Percentiles rank a stretch among this genome's conserved stretches.
phyloP scores from a whole-genome alignment of 179 eudicot species.

The Pouteria campechiana region DNA sequence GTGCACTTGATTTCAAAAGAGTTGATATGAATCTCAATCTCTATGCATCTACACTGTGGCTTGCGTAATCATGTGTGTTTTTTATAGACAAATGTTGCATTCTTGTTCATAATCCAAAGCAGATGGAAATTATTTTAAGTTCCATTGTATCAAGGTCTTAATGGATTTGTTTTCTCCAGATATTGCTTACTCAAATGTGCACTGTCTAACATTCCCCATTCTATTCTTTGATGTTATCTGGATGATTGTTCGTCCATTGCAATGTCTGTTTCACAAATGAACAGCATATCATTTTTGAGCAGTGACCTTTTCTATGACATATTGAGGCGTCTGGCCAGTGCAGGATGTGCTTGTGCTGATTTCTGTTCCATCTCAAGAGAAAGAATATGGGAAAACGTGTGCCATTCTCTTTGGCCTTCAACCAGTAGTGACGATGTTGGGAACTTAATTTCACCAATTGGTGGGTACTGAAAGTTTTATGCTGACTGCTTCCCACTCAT shows the following conservation, averaged over 20 bases:
- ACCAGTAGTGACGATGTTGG: conserved; percentile 61
- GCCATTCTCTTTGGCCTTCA: conserved; percentile 84
- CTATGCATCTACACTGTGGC: no score
- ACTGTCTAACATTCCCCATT: no score
- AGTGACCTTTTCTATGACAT: conserved; percentile 74
- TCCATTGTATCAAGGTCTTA: no score
- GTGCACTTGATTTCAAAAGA: no score
- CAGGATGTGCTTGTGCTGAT: conserved; percentile 71
- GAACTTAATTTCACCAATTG: conserved; percentile 44
- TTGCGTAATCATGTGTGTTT: no score
- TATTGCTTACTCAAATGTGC: no score
- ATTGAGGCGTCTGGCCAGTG: conserved; percentile 72
- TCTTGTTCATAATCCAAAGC: no score
- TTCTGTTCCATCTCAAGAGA: conserved; percentile 73
- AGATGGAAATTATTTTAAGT: no score
- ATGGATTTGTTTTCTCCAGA: no score
- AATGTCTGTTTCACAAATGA: conserved; percentile 31
- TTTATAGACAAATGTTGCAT: no score
- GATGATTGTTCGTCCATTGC: conserved; percentile 19
- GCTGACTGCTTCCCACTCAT: conserved; percentile 80
- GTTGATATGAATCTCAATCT: no score
- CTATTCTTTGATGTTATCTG: no score
- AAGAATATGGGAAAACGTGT: conserved; percentile 74
- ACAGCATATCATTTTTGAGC: conserved; percentile 40
- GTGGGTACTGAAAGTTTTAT: conserved; percentile 75